These are phyloP conservation scores for Starmerella sirachaensis DNA, from an alignment of 805 yeast genomes.

Conservation along the genomic window DNA sequence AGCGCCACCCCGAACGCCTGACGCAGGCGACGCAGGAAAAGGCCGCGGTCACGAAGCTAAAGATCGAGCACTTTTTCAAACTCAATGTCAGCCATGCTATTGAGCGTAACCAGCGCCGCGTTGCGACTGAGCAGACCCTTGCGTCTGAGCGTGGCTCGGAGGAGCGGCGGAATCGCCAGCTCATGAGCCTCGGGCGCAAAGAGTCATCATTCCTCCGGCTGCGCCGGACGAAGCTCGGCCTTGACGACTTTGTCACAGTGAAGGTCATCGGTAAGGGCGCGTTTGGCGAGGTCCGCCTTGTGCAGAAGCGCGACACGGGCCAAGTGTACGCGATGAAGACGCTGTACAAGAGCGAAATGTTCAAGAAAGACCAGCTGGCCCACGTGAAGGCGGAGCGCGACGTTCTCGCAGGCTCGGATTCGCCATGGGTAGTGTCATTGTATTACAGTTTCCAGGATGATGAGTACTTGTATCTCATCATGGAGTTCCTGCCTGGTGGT, in stretches of 20 bases:
- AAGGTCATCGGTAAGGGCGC: conserved; percentile 95
- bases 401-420: conserved; percentile 79
- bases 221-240: conserved; percentile 67
- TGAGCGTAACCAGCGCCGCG: conserved; percentile 86
- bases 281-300: conserved; percentile 91
- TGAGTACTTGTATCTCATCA: conserved; percentile 59
- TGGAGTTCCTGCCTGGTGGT: conserved; percentile 79
- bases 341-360: conserved; percentile 80
- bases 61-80: conserved; percentile 73
- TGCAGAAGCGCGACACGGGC: conserved; percentile 85
- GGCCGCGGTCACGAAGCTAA: conserved; percentile 71
- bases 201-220: conserved; percentile 78
- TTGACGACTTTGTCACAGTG: conserved; percentile 74
- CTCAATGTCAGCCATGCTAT: conserved; percentile 83
- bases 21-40: conserved; percentile 67
- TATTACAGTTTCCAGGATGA: conserved; percentile 75
- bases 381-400: conserved; percentile 95
- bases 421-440: conserved; percentile 79
- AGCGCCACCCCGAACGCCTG: conserved; percentile 68
- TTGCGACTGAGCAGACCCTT: conserved; percentile 66
- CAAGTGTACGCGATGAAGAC: conserved; percentile 93
- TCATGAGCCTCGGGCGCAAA: conserved; percentile 71
- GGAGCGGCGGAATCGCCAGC: conserved; percentile 73
- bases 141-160: conserved; percentile 64
- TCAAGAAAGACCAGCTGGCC: conserved; percentile 84